Base-by-base conservation (phyloP, 768 basidiomycete genomes). In the Lactarius akahatsu region DNA sequence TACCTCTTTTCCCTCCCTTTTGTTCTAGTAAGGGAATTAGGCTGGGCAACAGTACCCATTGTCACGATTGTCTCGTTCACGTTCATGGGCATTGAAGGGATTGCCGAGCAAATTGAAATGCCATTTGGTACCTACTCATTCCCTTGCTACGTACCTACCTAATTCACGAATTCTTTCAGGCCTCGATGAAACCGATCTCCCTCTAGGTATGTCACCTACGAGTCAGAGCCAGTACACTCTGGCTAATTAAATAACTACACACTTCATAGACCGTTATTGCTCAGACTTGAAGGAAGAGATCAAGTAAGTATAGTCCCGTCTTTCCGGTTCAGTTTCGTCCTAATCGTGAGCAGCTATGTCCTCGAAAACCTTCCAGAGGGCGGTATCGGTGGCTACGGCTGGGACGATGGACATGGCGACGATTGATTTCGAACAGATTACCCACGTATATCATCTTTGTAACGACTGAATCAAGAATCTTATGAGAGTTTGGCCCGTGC, bases 61-160 rank as follows among this genome's bases (percentile, higher is more conserved):
- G 87, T 93, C 23, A 94, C 92, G 26, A 85, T 91, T 16, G 89
- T 95, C 34, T 87, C 92, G 9, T 94, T 96, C 79, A 95, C 91
- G 0, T 84, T 97, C 61, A 94, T 95, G 85, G 94, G 94, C 20
- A 92, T 98, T 60, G 95, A 97, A 80, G 94, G 94, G 5, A 98
- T 97, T 70, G 95, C 96, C 0, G 90, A 96, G 67, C 88, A 94
- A 76, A 94, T 96, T 70, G 95, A 97, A 76, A 91, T 91, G 88
- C 96, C 96, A 0, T 97, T 97, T 71, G 95, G 94, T 89, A 67
- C 57, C 81, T 76, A 28, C 20, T 28, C 20, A 1, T 50, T 36
- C 15, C 59, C 58, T 28, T 62, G 34, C 8, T 54, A 15, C 61
- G 26, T 32, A 30, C 8, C n/a, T 30, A 43, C 64, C 57, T 28